Conservation (phyloP, 2,329 filamentous ascomycete genomes). For the Metarhizium brunneum region DNA sequence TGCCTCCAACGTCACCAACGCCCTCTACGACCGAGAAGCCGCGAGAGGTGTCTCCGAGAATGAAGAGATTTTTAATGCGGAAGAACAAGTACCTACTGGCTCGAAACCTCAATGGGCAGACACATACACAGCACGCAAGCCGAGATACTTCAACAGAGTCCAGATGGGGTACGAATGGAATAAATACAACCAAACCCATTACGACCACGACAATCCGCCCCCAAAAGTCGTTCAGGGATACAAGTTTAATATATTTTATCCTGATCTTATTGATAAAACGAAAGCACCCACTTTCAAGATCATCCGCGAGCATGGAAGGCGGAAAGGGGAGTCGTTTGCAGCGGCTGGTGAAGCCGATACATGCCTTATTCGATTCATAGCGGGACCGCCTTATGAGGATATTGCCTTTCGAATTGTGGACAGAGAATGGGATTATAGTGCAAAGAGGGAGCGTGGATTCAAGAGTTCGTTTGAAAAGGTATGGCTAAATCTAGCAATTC, state of each 20-base stretch:
- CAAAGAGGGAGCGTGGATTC: conserved; percentile 89
- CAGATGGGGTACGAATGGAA: conserved; percentile 99
- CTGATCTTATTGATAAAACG: conserved; percentile 87
- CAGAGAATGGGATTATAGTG: conserved; percentile 98
- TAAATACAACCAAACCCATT: conserved; percentile 99
- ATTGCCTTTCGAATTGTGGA: conserved; percentile 96
- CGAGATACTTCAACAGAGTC: conserved; percentile 93
- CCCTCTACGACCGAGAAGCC: conserved; percentile 84
- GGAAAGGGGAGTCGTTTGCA: conserved; percentile 84
- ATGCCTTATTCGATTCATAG: conserved; percentile 90
- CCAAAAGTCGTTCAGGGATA: conserved; percentile 98
- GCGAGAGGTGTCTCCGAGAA: conserved; percentile 86
- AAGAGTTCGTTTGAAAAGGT: conserved; percentile 97
- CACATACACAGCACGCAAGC: conserved; percentile 83
- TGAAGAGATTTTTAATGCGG: conserved; percentile 89
- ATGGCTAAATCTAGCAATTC: conserved; percentile 24
- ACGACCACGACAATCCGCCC: conserved; percentile 95
- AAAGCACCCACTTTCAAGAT: conserved; percentile 96
- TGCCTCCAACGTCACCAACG: conserved; percentile 78
- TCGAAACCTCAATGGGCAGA: conserved; percentile 68
- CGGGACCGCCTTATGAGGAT: conserved; percentile 91
- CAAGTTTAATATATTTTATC: conserved; percentile 99
- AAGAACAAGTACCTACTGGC: conserved; percentile 61
- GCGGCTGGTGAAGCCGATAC: conserved; percentile 94
- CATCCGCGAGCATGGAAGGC: conserved; percentile 82